Conservation (phyloP, 345 rosid species). For the Gossypium bickii region DNA sequence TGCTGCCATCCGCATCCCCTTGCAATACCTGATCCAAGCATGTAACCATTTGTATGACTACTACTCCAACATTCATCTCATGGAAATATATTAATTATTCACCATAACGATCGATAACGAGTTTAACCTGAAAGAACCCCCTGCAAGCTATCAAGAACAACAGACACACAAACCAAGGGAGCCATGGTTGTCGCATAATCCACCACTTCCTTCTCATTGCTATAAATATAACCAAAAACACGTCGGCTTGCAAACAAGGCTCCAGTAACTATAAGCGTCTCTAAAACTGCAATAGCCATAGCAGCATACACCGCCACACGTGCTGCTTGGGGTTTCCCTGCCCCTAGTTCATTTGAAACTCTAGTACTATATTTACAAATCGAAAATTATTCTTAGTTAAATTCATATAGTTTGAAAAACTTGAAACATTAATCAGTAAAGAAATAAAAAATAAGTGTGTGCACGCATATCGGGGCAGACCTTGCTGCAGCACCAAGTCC, state of each 20-base stretch:
- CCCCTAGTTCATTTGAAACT: conserved; percentile 42
- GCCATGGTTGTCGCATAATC: conserved; percentile 39
- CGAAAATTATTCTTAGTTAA: neutral
- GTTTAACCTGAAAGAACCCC: conserved; percentile 27
- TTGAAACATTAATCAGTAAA: too few species aligned
- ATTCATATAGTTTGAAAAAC: neutral
- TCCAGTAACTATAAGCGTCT: too few species aligned
- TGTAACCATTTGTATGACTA: neutral
- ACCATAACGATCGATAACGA: neutral
- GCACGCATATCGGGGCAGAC: conserved; percentile 3
- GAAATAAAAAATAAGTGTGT: neutral
- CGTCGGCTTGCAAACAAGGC: neutral
- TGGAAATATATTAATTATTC: neutral
- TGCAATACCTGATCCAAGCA: conserved; percentile 26
- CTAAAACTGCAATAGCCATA: neutral
- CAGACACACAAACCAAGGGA: conserved; percentile 37
- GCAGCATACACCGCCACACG: conserved; percentile 9
- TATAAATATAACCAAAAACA: conserved; percentile 35
- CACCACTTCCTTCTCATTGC: conserved; percentile 40
- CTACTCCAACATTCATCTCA: neutral
- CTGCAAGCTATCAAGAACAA: conserved; percentile 37
- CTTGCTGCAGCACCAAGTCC: conserved; percentile 38
- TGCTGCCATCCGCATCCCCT: conserved; percentile 46
- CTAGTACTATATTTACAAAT: conserved; percentile 17
- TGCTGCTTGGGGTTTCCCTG: conserved; percentile 37